Base-by-base conservation (phyloP, 305 asterid genomes). In the Stenogyne calaminthoides region DNA sequence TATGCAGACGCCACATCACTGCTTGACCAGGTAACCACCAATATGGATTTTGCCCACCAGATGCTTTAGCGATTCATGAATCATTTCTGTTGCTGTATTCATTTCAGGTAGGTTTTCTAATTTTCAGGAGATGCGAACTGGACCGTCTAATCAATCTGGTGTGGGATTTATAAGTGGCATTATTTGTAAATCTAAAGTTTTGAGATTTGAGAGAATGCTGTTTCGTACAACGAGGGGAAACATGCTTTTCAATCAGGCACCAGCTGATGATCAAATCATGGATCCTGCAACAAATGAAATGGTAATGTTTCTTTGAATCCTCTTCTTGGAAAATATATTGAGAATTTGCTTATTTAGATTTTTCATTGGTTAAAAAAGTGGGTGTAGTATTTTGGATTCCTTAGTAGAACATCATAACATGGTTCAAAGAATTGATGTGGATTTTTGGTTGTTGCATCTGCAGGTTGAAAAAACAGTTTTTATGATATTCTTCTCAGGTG, bases 211-310 rank as follows among this genome's bases (percentile, higher is more conserved):
- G 86, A 88, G 98, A 88, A 95, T 93, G 95, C 49, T 95, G 70
- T 95, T 95, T 85, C 99, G 99, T 73, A 89, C 97, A 56, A 95
- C 97, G 57, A 91, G 98, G 82, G 99, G 99, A 78, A 95, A 95
- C 76, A 88, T 95, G 99, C 85, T 95, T 80, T 95, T 95, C 91
- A 95, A 88, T 78, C 98, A 93, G 80, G 91, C 96, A 79, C 77
- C 91, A 44, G 89, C 97, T 64, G 92, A 85, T 77, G 95, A 85
- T 69, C 80, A 85, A 80, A 86, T 95, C 77, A 69, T 87, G 85
- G 98, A 95, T 84, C 97, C 97, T 76, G 64, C 84, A 64, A 82
- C 98, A 73, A 85, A 86, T 77, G 98, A 95, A 83, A 86, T 85
- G 97, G 98, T 95, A 86, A 66, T 67, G 59, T 61, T 81, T 70